These are phyloP conservation scores for Macrotyloma uniflorum DNA, from an alignment of 306 rosid species.

Conservation along the genomic window DNA sequence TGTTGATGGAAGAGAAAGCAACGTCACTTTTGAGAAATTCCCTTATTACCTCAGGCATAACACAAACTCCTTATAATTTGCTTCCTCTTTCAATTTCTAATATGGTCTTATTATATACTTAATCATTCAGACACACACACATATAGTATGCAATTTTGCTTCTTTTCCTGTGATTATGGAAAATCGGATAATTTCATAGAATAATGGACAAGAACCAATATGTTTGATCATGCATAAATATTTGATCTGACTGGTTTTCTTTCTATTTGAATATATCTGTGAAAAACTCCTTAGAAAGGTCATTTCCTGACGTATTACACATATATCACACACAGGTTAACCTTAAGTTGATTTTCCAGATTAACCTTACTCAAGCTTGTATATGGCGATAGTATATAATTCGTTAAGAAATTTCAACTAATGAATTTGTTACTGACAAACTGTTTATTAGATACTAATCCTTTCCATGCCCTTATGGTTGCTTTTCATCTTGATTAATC, in stretches of 20 bases:
- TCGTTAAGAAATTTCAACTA: neutral
- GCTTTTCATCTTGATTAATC: neutral
- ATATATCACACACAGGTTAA: neutral
- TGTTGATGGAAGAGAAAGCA: constrained; percentile 83
- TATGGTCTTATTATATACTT: neutral
- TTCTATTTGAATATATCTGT: neutral
- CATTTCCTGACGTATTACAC: neutral
- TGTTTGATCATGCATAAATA: neutral
- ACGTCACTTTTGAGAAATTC: constrained; percentile 81
- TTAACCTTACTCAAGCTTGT: constrained; percentile 8
- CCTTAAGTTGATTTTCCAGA: constrained; percentile 1
- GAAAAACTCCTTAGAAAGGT: neutral
- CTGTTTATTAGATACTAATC: constrained; percentile 1
- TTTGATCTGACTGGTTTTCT: neutral
- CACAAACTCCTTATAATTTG: neutral
- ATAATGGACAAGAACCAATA: neutral
- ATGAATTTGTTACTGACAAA: neutral
- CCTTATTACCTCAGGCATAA: constrained; percentile 82
- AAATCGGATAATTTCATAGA: neutral
- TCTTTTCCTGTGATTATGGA: neutral
- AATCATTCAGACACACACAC: neutral
- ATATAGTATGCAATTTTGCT: neutral
- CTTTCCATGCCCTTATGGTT: neutral
- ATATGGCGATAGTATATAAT: neutral
- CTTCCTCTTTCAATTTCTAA: neutral